Evolutionary conservation across 805 yeast genomes (phyloP), one percentile per base, ranked within the genome.

Genomic region (Groenewaldozyma tartarivorans): DNA sequence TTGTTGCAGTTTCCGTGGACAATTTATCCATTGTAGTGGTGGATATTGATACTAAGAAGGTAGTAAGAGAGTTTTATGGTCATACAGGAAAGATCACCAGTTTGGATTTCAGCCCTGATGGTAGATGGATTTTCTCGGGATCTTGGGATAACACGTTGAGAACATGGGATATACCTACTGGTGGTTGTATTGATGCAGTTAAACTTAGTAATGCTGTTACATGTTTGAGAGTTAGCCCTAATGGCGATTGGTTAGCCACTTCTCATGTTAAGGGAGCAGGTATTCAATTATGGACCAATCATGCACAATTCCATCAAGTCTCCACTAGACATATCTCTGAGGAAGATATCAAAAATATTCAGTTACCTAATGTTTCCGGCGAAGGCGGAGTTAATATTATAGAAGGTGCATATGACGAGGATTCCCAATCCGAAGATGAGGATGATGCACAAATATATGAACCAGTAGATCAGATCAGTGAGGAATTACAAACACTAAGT

Each of bases 131-230:
- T 27, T 78, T 92, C 5, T 77, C 92, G 19, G 78, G 84, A 1
- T 72, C 87, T 1, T 67, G 87, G 45, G 99, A 92, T 57, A 71
- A 84, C 2, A 87, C 97, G 0, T 68, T 92, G 37, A 75, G 98
- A 54, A 86, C 96, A 0, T 92, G 97, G 97, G 97, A 92, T 60
- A 72, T 92, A 45, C 97, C 97, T 33, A 82, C 96, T 1, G 97
- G 98, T 37, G 85, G 88, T 1, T 90, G 97, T 61, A 86, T 92
- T 43, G 98, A 92, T 64, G 96, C 96, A 47, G 78, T 90, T 15
- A 64, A 67, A 40, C 71, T 92, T 20, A 77, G 81, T 1, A 75
- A 71, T 50, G 88, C 87, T n/a, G 94, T 81, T 2, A 86, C 96
- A 0, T 67, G 74, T 41, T 68, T 94, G 24, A 76, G 79, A 54